These are phyloP conservation scores for Mucor racemosus DNA, from an alignment of 371 early-diverging fungal species.

Conservation along the genomic window DNA sequence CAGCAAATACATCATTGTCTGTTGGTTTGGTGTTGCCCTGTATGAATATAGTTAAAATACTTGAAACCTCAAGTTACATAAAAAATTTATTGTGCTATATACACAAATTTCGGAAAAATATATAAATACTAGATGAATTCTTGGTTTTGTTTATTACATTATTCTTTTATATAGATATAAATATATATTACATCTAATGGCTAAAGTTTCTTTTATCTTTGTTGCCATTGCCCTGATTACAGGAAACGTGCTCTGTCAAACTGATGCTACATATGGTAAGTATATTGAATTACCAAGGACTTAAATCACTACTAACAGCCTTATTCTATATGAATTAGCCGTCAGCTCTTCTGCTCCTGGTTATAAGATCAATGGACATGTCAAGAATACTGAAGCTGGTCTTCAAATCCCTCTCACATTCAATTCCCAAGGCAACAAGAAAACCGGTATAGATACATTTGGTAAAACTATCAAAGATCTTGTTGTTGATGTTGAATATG, in stretches of 20 bases:
- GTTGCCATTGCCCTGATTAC: slow-evolving; percentile 32
- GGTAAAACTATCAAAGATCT: slow-evolving; percentile 53
- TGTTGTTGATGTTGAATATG: slow-evolving; percentile 52
- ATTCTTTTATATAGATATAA: neutral
- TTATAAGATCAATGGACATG: slow-evolving; percentile 36
- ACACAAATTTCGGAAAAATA: neutral
- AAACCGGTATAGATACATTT: slow-evolving; percentile 24
- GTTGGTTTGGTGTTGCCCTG: neutral
- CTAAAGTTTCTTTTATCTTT: slow-evolving; percentile 27
- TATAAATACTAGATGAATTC: neutral
- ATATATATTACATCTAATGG: too few species aligned
- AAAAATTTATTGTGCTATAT: neutral
- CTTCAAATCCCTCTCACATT: slow-evolving; percentile 35
- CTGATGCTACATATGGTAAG: slow-evolving; percentile 27
- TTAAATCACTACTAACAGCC: neutral
- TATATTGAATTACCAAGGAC: neutral
- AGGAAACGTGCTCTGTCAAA: slow-evolving; percentile 18
- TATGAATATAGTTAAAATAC: neutral
- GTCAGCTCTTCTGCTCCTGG: slow-evolving; percentile 32
- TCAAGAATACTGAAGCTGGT: slow-evolving; percentile 33
- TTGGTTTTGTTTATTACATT: neutral
- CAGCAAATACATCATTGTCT: neutral
- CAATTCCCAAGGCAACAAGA: slow-evolving; percentile 10
- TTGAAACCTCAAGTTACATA: neutral
- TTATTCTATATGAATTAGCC: slow-evolving; percentile 3